Evolutionary conservation across 1,284 basidiomycete genomes (phyloP).

Genomic region (Naganishia cerealis): DNA sequence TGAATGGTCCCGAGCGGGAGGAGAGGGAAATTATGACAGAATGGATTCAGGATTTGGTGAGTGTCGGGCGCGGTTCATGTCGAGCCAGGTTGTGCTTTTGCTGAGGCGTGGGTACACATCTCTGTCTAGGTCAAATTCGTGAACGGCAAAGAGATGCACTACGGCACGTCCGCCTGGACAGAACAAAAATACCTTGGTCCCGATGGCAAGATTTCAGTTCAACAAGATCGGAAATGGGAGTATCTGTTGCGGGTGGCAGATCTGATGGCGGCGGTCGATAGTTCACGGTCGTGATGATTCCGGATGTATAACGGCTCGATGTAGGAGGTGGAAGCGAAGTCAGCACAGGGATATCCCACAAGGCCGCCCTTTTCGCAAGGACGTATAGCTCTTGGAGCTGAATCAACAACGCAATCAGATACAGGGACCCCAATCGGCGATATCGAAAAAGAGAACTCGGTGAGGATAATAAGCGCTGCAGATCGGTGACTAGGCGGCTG

Average conservation of each 20-base stretch:
- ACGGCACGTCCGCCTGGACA: conserved; percentile 1
- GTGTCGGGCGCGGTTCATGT: not conserved
- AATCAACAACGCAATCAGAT: too few relatives aligned
- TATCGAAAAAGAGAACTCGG: too few relatives aligned
- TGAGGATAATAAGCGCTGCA: too few relatives aligned
- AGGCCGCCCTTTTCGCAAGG: too few relatives aligned
- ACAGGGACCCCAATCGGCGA: too few relatives aligned
- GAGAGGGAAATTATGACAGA: not conserved
- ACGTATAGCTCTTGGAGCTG: too few relatives aligned
- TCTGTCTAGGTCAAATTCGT: conserved; percentile 13
- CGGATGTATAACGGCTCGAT: too few relatives aligned
- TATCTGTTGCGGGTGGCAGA: conserved; percentile 8
- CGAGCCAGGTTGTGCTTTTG: not conserved
- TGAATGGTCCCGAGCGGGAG: not conserved
- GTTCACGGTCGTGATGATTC: too few relatives aligned
- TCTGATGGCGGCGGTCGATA: conserved; percentile 24
- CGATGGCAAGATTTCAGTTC: conserved; percentile 2
- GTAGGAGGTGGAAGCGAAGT: too few relatives aligned
- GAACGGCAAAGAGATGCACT: conserved; percentile 1
- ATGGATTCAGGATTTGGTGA: conserved; percentile 13
- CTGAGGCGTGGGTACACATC: not conserved
- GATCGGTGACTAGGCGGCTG: too few relatives aligned
- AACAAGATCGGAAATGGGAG: not conserved
- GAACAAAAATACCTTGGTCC: conserved; percentile 4
- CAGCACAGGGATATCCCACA: too few relatives aligned